Base-by-base conservation (phyloP, 2,329 filamentous ascomycete species). In the Daldinia eschscholtzii region DNA sequence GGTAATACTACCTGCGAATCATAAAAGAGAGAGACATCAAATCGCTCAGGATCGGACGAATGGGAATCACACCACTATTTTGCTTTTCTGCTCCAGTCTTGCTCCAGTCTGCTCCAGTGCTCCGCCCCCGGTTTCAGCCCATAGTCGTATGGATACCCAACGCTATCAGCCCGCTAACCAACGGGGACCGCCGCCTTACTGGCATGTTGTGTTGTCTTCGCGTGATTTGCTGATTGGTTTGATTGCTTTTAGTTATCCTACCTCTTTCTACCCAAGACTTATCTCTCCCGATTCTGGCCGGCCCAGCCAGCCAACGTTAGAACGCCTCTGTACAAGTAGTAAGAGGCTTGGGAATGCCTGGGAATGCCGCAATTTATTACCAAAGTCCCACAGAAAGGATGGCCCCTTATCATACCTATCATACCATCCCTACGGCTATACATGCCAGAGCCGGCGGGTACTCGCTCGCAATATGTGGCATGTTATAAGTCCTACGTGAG, bases 331-430 rank as follows among this genome's bases (percentile, higher is more conserved):
- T 23, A 23, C 20, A 23, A 23, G 20, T 15, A 30, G 37, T 20
- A 23, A 57, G 20, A 30, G 56, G 23, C 50, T 57, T 23, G 20
- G 58, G 59, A 60, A 50, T 33, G 26, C 28, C 30, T 39, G 13
- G 56, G 60, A 61, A 52, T 41, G 30, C 41, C 41, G 35, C 23
- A 18, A 48, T 37, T 44, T 30, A 46, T 46, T 35, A 10, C 44
- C 18, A 55, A 63, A 63, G 68, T 72, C 64, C 70, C 72, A 71
- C 69, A 68, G 67, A 58, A 62, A 65, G 59, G 67, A 63, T 26
- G 37, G 23, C 46, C 59, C 64, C 39, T 18, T 48, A 28, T 48
- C 44, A 48, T 48, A 28, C 44, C 52, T 58, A 65, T 68, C 70
- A 67, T 63, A 63, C 67, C 65, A 70, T 63, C 56, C 37, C 30